Evolutionary conservation across 441 rosid genomes (phyloP).

Genomic region (Jatropha podagrica): DNA sequence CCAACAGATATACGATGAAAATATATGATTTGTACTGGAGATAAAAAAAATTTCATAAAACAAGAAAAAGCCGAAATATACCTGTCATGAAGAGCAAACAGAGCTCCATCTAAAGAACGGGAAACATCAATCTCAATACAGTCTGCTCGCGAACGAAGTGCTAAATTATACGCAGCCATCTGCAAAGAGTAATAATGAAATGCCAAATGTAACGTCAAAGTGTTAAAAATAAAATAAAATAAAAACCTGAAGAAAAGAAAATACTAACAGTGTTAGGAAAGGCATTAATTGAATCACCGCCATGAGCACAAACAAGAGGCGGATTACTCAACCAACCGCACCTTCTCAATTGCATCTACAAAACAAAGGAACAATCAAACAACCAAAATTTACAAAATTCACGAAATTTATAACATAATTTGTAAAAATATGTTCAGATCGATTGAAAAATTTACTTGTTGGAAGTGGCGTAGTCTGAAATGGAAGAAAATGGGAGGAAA

Average conservation of each 20-base stretch:
- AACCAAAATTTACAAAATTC: neutral
- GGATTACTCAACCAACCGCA: constrained; percentile 87
- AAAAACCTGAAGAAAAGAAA: neutral
- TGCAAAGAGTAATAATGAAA: constrained; percentile 21
- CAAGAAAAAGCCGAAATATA: constrained; percentile 24
- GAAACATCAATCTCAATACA: constrained; percentile 96
- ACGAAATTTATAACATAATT: neutral
- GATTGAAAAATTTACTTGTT: constrained; percentile 42
- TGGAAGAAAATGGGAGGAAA: constrained; percentile 90
- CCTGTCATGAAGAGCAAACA: constrained; percentile 96
- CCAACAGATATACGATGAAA: neutral
- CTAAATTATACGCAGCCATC: constrained; percentile 76
- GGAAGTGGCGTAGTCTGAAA: constrained; percentile 70
- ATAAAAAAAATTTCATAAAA: neutral
- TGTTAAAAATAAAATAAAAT: neutral
- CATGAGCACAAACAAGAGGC: constrained; percentile 98
- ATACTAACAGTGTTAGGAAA: constrained; percentile 80
- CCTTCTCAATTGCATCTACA: constrained; percentile 51
- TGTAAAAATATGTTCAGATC: neutral
- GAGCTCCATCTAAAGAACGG: constrained; percentile 82
- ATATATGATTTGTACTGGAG: too few species aligned
- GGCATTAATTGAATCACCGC: constrained; percentile 85
- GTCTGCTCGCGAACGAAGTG: constrained; percentile 75
- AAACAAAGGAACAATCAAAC: neutral
- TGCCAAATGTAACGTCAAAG: neutral